Conservation (phyloP, 2,329 filamentous ascomycete species). For the Biscogniauxia marginata region DNA sequence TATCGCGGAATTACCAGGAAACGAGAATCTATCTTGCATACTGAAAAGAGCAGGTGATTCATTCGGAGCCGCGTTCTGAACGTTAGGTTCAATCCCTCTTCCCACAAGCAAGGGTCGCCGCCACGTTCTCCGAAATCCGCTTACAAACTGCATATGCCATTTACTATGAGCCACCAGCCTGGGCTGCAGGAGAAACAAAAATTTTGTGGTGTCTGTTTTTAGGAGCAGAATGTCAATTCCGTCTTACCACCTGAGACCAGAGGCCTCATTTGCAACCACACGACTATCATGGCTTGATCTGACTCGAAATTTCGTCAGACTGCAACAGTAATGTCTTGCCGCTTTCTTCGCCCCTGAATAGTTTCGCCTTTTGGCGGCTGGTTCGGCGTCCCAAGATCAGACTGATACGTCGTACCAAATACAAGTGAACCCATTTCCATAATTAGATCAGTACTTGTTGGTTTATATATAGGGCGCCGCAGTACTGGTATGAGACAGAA, state of each 20-base stretch:
- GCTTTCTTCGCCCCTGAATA: neutral
- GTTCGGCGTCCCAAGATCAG: neutral
- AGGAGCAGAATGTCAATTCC: neutral
- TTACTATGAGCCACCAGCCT: neutral
- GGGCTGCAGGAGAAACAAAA: neutral
- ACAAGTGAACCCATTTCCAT: neutral
- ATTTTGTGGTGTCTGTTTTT: neutral
- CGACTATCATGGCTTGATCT: neutral
- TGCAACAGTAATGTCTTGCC: neutral
- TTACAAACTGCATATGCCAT: neutral
- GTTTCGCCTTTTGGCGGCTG: neutral
- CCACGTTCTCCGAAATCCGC: neutral
- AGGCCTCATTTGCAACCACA: neutral
- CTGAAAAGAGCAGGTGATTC: slow-evolving; percentile 13
- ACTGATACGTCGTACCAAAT: neutral
- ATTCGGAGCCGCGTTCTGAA: neutral
- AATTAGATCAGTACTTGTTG: slow-evolving; percentile 5
- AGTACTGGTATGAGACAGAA: slow-evolving; percentile 1
- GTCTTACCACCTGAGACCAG: neutral
- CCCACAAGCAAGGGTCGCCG: neutral
- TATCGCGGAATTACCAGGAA: neutral
- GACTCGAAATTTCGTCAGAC: neutral
- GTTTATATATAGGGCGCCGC: slow-evolving; percentile 2
- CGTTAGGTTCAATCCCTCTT: neutral
- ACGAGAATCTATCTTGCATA: neutral